Evolutionary conservation across 305 asterid species (phyloP).

Genomic region (Ilex paraguariensis): DNA sequence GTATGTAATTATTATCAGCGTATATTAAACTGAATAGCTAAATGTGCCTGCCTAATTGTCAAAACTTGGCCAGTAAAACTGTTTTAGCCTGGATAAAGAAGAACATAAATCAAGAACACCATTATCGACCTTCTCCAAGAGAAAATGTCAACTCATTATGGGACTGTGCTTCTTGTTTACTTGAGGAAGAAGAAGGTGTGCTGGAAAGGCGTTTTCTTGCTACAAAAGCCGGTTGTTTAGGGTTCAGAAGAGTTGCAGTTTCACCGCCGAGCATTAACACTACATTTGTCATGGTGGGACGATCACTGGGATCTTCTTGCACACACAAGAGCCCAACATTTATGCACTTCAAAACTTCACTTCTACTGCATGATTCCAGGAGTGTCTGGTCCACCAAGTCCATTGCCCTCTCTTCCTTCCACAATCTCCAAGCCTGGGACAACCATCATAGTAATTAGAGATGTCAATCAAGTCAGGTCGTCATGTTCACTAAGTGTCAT

Average conservation of each 20-base stretch:
- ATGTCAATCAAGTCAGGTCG: too few relatives aligned
- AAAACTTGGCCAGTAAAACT: too few relatives aligned
- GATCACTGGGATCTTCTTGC: background rate
- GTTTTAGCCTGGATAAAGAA: too few relatives aligned
- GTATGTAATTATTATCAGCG: too few relatives aligned
- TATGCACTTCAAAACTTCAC: background rate
- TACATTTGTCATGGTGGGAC: background rate
- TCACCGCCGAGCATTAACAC: background rate
- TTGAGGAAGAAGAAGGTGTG: constrained; percentile 11
- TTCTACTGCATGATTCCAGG: background rate
- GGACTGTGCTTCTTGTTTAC: background rate
- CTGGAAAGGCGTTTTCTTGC: constrained; percentile 3
- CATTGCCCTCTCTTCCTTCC: constrained; percentile 13
- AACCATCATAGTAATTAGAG: background rate
- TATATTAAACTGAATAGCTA: too few relatives aligned
- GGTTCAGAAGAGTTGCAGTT: constrained; percentile 5
- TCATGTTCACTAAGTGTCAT: too few relatives aligned
- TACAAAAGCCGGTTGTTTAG: constrained; percentile 15
- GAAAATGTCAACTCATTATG: constrained; percentile 9
- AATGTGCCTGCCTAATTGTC: too few relatives aligned
- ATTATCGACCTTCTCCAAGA: too few relatives aligned
- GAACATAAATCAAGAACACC: too few relatives aligned
- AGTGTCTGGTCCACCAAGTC: background rate
- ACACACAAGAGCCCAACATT: background rate
- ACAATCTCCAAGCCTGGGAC: constrained; percentile 26